Conservation (phyloP, 139 green algal genomes). For the Chlamydomonas sp. region DNA sequence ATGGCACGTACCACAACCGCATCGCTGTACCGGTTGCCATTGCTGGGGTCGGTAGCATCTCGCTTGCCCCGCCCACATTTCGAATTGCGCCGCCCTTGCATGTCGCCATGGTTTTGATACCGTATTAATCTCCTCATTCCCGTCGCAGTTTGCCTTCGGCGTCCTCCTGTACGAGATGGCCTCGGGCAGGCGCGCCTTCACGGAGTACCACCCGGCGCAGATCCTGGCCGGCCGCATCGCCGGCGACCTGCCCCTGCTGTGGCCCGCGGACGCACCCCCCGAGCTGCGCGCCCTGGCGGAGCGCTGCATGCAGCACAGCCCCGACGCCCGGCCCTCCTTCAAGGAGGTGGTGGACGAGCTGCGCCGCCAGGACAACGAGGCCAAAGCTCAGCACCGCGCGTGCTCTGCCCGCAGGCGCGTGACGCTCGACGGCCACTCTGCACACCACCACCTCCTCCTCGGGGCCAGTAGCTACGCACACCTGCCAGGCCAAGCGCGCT, state of each 20-base stretch:
- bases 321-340: slow-evolving; percentile 15
- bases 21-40: no score
- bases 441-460: no score
- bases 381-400: not conserved
- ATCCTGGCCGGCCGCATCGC: slow-evolving; percentile 15
- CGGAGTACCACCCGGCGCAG: slow-evolving; percentile 25
- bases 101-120: no score
- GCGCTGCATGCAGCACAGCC: slow-evolving; percentile 24
- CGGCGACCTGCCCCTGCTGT: not conserved
- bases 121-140: no score
- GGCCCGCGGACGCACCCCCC: slow-evolving; percentile 5
- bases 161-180: slow-evolving; percentile 16
- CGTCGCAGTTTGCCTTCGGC: not conserved
- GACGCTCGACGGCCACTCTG: no score
- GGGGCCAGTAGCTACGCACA: no score
- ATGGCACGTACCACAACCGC: no score
- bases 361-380: not conserved
- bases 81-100: no score
- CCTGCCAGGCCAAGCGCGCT: no score
- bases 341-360: slow-evolving; percentile 23
- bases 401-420: no score
- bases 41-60: no score
- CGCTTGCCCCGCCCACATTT: no score
- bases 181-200: not conserved
- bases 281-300: slow-evolving; percentile 19